phyloP scores from a whole-genome alignment of 2,329 filamentous ascomycete genomes.

The Chrysosporium queenslandicum region DNA sequence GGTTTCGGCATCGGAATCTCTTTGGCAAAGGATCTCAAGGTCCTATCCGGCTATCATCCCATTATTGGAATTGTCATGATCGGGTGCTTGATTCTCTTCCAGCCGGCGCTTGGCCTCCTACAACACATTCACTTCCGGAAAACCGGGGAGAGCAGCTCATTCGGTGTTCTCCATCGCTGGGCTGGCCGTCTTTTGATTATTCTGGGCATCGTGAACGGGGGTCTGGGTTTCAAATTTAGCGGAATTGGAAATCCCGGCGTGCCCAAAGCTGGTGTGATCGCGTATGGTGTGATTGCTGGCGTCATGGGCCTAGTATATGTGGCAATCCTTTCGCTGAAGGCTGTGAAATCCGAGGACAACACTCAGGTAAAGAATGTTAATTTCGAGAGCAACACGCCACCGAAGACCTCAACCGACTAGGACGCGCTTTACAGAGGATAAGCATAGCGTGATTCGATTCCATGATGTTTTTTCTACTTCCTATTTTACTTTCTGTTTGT shows the following conservation, averaged over 20 bases:
- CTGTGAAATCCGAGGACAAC: slow-evolving; percentile 1
- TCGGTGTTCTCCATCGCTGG: slow-evolving; percentile 44
- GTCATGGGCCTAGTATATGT: slow-evolving; percentile 39
- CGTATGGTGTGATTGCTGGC: slow-evolving; percentile 43
- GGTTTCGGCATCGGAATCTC: slow-evolving; percentile 45
- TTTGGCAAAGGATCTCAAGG: slow-evolving; percentile 33
- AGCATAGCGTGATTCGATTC: not conserved
- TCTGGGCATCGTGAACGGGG: slow-evolving; percentile 49
- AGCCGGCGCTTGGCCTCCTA: slow-evolving; percentile 43
- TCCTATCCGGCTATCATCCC: slow-evolving; percentile 38
- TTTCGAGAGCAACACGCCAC: not conserved
- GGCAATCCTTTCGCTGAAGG: slow-evolving; percentile 15
- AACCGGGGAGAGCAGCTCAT: slow-evolving; percentile 36
- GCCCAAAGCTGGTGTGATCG: slow-evolving; percentile 28
- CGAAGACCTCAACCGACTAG: not conserved
- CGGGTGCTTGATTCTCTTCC: slow-evolving; percentile 45
- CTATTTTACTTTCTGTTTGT: not conserved
- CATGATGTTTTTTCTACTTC: not conserved
- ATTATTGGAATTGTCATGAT: slow-evolving; percentile 48
- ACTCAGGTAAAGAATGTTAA: not conserved
- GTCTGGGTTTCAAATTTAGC: slow-evolving; percentile 43
- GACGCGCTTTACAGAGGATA: not conserved
- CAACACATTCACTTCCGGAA: slow-evolving; percentile 46
- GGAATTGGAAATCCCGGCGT: slow-evolving; percentile 30
- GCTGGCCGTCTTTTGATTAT: slow-evolving; percentile 43